Evolutionary conservation across 2,329 filamentous ascomycete species (phyloP).

Genomic region (Monosporascus sp.): DNA sequence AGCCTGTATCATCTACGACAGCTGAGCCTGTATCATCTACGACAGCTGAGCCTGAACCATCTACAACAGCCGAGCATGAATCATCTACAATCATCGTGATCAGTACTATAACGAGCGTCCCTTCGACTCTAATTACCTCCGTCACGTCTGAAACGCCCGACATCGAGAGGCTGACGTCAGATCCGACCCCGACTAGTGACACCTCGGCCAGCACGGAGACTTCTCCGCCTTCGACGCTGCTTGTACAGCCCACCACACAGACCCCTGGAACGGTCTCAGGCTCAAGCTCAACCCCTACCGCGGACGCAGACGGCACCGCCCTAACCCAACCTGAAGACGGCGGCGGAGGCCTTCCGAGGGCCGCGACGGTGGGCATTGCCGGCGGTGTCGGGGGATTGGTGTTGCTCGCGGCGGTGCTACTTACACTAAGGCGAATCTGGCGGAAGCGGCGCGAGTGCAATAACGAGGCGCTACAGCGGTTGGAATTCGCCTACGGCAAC

Average conservation of each 20-base stretch:
- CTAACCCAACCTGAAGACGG: not conserved
- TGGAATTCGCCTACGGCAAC: slow-evolving; percentile 25
- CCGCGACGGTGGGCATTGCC: slow-evolving; percentile 24
- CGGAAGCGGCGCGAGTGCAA: slow-evolving; percentile 22
- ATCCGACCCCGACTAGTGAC: not conserved
- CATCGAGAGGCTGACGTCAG: slow-evolving; percentile 16
- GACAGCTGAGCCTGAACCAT: not conserved
- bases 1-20: slow-evolving; percentile 1
- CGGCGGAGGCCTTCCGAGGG: slow-evolving; percentile 12
- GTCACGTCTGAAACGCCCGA: slow-evolving; percentile 13
- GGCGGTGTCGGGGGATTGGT: slow-evolving; percentile 22
- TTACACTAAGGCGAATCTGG: slow-evolving; percentile 25
- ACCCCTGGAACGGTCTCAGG: not conserved
- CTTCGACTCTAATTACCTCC: slow-evolving; percentile 18
- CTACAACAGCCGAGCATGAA: slow-evolving; percentile 1
- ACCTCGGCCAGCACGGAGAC: slow-evolving; percentile 7
- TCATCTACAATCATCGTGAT: slow-evolving; percentile 5
- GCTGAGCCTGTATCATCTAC: slow-evolving; percentile 1
- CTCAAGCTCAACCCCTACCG: not conserved
- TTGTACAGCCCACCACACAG: slow-evolving; percentile 2
- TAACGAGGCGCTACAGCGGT: slow-evolving; percentile 18
- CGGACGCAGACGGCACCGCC: not conserved
- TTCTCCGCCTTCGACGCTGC: slow-evolving; percentile 1
- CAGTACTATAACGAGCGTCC: slow-evolving; percentile 6
- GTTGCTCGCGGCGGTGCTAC: slow-evolving; percentile 17